phyloP scores from a whole-genome alignment of 768 basidiomycete genomes.

The Trametes cinnabarina region DNA sequence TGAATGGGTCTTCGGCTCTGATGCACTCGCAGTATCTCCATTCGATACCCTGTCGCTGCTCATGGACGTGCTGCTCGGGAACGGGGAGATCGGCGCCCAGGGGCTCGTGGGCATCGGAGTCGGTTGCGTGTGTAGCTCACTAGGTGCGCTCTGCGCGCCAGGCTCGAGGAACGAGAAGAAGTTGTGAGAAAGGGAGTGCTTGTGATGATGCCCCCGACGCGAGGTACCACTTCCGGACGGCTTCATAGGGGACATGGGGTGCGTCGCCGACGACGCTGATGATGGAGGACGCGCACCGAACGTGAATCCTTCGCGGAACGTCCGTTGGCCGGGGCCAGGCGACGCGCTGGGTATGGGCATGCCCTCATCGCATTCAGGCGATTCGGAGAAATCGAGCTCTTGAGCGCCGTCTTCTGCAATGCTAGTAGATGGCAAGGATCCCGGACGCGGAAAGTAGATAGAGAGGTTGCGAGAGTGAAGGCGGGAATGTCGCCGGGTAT shows the following conservation, averaged over 20 bases:
- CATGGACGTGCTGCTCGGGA: slow-evolving; percentile 19
- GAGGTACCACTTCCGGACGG: slow-evolving; percentile 34
- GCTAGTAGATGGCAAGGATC: slow-evolving; percentile 52
- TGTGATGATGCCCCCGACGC: slow-evolving; percentile 82
- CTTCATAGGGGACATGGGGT: slow-evolving; percentile 27
- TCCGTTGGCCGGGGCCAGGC: slow-evolving; percentile 31
- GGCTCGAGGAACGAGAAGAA: slow-evolving; percentile 96
- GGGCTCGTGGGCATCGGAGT: slow-evolving; percentile 63
- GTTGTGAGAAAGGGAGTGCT: slow-evolving; percentile 91
- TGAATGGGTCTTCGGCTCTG: slow-evolving; percentile 4
- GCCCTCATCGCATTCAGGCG: slow-evolving; percentile 29
- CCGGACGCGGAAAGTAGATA: slow-evolving; percentile 86
- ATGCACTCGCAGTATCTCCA: slow-evolving; percentile 1
- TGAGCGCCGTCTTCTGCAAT: slow-evolving; percentile 70
- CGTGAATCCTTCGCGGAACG: slow-evolving; percentile 56
- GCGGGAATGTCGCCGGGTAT: slow-evolving; percentile 54
- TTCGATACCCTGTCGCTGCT: slow-evolving; percentile 5
- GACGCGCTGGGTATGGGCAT: slow-evolving; percentile 48
- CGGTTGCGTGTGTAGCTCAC: slow-evolving; percentile 54
- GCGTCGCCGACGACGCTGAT: slow-evolving; percentile 22
- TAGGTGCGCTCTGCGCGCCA: slow-evolving; percentile 33
- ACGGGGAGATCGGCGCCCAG: slow-evolving; percentile 59
- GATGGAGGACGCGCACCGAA: slow-evolving; percentile 58
- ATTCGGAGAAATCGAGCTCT: slow-evolving; percentile 32
- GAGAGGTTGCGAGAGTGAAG: slow-evolving; percentile 91